These are phyloP conservation scores for Colletotrichum melonis DNA, from an alignment of 2,329 filamentous ascomycete genomes.

Conservation along the genomic window DNA sequence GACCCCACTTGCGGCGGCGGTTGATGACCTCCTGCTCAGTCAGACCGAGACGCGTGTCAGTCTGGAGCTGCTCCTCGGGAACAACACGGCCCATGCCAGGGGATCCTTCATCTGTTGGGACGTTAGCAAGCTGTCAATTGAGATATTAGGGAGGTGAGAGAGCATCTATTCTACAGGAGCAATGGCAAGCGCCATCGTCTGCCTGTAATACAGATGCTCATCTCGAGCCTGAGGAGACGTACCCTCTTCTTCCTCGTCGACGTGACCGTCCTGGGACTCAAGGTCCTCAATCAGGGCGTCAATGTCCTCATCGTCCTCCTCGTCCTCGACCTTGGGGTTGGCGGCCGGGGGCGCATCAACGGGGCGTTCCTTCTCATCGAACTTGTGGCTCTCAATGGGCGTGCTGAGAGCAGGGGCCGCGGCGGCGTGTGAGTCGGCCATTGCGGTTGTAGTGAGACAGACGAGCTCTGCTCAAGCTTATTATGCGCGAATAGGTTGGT, in stretches of 20 bases:
- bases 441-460: conserved; percentile 44
- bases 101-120: conserved; percentile 44
- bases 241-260: conserved; percentile 71
- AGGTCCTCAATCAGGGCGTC: conserved; percentile 89
- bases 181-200: neutral
- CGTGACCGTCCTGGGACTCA: conserved; percentile 81
- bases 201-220: neutral
- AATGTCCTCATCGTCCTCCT: conserved; percentile 82
- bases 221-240: conserved; percentile 37
- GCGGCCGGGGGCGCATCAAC: conserved; percentile 47
- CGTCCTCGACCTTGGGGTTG: conserved; percentile 65
- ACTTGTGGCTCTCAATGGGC: conserved; percentile 72
- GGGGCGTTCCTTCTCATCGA: conserved; percentile 70
- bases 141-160: too few relatives aligned
- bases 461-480: conserved; percentile 36
- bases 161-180: neutral
- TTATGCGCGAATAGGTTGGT: conserved; percentile 24
- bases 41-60: conserved; percentile 78
- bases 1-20: conserved; percentile 75
- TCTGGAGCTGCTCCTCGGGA: conserved; percentile 82
- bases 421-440: conserved; percentile 66
- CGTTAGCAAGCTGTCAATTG: conserved; percentile 11
- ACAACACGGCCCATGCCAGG: conserved; percentile 69
- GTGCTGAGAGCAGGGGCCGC: conserved; percentile 70
- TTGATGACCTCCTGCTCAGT: conserved; percentile 75